Percentiles rank a stretch among this genome's conserved stretches.
These are phyloP conservation scores for Umbelopsis sp. DNA, from an alignment of 192 early-diverging fungal genomes.

Conservation along the genomic window DNA sequence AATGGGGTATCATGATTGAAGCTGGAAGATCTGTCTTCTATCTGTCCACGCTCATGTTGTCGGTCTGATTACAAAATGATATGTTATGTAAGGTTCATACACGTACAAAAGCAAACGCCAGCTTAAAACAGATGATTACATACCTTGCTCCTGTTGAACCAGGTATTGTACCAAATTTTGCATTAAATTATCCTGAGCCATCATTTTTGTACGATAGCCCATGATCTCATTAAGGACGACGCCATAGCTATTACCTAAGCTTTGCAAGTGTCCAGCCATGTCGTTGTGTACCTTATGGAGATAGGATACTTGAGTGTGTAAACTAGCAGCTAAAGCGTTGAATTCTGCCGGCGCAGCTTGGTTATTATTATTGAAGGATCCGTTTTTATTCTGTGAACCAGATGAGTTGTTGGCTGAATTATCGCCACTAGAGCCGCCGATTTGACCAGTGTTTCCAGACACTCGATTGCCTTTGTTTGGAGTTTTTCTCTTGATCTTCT, in stretches of 20 bases:
- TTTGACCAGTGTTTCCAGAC: background rate
- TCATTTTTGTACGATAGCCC: conserved; percentile 44
- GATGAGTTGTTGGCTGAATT: background rate
- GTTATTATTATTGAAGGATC: conserved; percentile 21
- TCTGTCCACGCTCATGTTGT: conserved; percentile 5
- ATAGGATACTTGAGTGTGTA: conserved; percentile 40
- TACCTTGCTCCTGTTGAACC: conserved; percentile 43
- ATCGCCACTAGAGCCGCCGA: background rate
- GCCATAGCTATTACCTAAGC: conserved; percentile 30
- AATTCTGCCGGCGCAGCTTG: conserved; percentile 11
- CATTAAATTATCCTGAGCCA: conserved; percentile 48
- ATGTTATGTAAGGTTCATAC: background rate
- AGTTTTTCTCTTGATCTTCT: conserved; percentile 52
- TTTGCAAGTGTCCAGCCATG: conserved; percentile 36
- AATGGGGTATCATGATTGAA: conserved; percentile 24
- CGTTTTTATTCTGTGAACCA: background rate
- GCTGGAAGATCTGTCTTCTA: background rate
- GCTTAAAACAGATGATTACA: background rate
- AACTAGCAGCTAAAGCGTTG: conserved; percentile 29
- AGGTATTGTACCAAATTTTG: conserved; percentile 42
- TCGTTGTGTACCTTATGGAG: conserved; percentile 40
- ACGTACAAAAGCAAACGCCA: background rate
- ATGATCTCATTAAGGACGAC: conserved; percentile 37
- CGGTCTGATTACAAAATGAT: background rate
- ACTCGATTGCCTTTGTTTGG: conserved; percentile 28